Percentiles rank a stretch among this genome's conserved stretches.
Conservation (phyloP, 306 rosid species). For the Lathyrus tuberosus region DNA sequence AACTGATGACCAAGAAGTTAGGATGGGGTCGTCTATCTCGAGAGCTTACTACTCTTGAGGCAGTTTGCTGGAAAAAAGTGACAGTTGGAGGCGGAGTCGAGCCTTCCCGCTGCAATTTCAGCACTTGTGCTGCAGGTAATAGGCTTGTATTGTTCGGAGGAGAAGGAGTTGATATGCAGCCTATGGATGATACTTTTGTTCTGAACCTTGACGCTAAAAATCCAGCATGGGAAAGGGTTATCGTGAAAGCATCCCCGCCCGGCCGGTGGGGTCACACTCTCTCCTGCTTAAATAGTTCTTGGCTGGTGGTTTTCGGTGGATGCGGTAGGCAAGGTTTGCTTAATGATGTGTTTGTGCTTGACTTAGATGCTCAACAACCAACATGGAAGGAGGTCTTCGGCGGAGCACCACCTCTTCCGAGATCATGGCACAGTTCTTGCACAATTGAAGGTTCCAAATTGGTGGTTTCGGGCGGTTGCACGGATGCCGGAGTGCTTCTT, state of each 20-base stretch:
- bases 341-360: conserved; percentile 91
- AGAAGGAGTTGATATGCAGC: conserved; percentile 96
- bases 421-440: conserved; percentile 99
- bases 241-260: conserved; percentile 92
- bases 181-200: conserved; percentile 96
- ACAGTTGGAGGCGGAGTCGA: conserved; percentile 89
- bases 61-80: conserved; percentile 89
- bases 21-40: conserved; percentile 97
- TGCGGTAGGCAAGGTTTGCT: conserved; percentile 92
- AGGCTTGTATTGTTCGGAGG: conserved; percentile 96
- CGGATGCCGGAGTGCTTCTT: conserved; percentile 89
- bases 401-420: conserved; percentile 86
- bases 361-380: conserved; percentile 96
- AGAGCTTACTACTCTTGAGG: conserved; percentile 94
- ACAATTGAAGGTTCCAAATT: conserved; percentile 89
- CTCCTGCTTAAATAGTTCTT: conserved; percentile 84
- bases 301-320: conserved; percentile 94
- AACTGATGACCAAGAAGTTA: conserved; percentile 84
- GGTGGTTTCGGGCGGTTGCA: conserved; percentile 95
- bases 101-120: conserved; percentile 98
- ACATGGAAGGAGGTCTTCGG: conserved; percentile 91
- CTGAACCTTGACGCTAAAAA: conserved; percentile 88
- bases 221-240: conserved; percentile 86
- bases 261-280: conserved; percentile 99
- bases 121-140: conserved; percentile 96